Conservation (phyloP, 2,329 filamentous ascomycete species). For the Ilyonectria destructans region DNA sequence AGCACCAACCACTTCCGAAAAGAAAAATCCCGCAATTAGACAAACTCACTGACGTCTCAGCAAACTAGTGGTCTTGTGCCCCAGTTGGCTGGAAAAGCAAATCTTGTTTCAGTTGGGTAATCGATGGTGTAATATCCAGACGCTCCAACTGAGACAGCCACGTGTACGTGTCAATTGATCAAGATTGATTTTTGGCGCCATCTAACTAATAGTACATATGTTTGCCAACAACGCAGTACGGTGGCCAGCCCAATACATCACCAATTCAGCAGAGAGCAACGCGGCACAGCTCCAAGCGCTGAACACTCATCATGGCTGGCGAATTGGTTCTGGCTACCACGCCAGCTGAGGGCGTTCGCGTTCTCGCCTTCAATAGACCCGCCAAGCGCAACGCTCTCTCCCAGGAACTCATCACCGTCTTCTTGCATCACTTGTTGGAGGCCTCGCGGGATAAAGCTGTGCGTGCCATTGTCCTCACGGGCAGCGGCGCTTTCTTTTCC, state of each 20-base stretch:
- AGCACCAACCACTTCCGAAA: not conserved
- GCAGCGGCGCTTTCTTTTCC: slow-evolving; percentile 55
- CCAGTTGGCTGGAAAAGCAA: not conserved
- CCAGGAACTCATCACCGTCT: slow-evolving; percentile 63
- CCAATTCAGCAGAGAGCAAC: not conserved
- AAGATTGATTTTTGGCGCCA: slow-evolving; percentile 34
- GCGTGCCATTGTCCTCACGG: slow-evolving; percentile 57
- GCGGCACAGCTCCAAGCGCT: no score
- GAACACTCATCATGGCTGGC: slow-evolving; percentile 24
- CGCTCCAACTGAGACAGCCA: slow-evolving; percentile 2
- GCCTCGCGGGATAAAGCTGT: slow-evolving; percentile 46
- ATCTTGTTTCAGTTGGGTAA: slow-evolving; percentile 44
- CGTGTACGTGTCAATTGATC: slow-evolving; percentile 29
- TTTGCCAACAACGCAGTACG: not conserved
- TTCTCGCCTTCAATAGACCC: slow-evolving; percentile 68
- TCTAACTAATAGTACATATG: not conserved
- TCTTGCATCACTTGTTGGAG: slow-evolving; percentile 52
- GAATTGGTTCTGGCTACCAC: slow-evolving; percentile 46
- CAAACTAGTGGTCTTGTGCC: not conserved
- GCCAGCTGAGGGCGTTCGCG: slow-evolving; percentile 57
- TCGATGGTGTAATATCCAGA: not conserved
- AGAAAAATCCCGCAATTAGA: not conserved
- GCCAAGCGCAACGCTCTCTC: slow-evolving; percentile 73
- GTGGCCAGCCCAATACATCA: not conserved
- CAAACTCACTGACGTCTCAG: not conserved